Percentiles rank a stretch among this genome's conserved stretches.
Evolutionary conservation across 106 monocot species (phyloP).

Genomic region (Gastrodia elata): DNA sequence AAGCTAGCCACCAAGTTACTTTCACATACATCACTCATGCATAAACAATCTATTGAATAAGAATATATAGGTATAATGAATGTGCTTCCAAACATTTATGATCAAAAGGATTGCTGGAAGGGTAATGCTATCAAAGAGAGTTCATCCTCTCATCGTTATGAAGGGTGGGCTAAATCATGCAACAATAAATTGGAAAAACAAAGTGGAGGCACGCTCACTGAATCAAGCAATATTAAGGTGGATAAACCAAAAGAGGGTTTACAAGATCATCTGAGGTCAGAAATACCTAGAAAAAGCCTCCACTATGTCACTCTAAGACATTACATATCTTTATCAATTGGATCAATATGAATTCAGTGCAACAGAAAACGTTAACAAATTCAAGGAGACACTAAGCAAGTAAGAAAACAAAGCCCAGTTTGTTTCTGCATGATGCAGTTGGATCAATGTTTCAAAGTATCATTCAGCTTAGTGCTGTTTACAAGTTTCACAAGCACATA

Average conservation of each 20-base stretch:
- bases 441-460: too few species aligned
- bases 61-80: background rate
- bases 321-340: background rate
- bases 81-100: background rate
- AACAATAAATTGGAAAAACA: background rate
- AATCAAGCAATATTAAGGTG: background rate
- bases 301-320: background rate
- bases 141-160: background rate
- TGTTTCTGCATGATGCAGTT: too few species aligned
- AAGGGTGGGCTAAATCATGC: background rate
- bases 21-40: background rate
- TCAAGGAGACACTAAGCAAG: background rate
- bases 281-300: too few species aligned
- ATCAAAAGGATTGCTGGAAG: background rate
- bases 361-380: background rate
- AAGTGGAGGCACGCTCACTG: background rate
- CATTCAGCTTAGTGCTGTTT: too few species aligned
- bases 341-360: background rate
- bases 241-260: background rate
- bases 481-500: too few species aligned
- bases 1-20: too few species aligned
- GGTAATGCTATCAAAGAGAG: background rate
- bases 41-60: too few species aligned
- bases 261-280: background rate
- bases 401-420: background rate